These are phyloP conservation scores for Ilyonectria destructans DNA, from an alignment of 2,329 filamentous ascomycete species.

Conservation along the genomic window DNA sequence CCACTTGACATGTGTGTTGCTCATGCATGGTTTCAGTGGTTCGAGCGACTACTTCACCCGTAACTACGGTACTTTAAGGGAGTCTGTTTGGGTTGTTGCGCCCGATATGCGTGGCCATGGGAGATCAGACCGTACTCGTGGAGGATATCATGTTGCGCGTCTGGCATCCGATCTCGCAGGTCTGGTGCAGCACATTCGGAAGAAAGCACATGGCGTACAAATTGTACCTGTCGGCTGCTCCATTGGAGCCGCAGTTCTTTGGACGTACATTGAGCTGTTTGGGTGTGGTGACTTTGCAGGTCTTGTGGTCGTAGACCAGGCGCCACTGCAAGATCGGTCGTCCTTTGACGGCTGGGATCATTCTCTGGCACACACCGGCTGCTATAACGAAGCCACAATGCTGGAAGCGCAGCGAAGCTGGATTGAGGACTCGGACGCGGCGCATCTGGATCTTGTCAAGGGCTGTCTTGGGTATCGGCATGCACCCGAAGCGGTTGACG, in stretches of 20 bases:
- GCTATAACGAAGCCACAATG: slow-evolving; percentile 47
- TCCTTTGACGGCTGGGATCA: slow-evolving; percentile 44
- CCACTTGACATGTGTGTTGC: slow-evolving; percentile 41
- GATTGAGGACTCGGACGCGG: slow-evolving; percentile 43
- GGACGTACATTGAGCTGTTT: slow-evolving; percentile 49
- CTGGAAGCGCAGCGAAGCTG: slow-evolving; percentile 45
- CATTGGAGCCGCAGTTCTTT: slow-evolving; percentile 49
- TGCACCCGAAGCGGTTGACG: slow-evolving; percentile 41
- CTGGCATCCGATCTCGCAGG: slow-evolving; percentile 44
- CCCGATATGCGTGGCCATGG: slow-evolving; percentile 51
- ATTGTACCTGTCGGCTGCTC: slow-evolving; percentile 49
- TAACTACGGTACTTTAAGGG: slow-evolving; percentile 40
- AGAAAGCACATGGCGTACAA: slow-evolving; percentile 33
- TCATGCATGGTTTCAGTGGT: slow-evolving; percentile 51
- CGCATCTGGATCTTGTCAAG: slow-evolving; percentile 45
- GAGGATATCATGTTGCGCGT: slow-evolving; percentile 49
- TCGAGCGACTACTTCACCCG: slow-evolving; percentile 49
- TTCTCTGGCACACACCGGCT: slow-evolving; percentile 45
- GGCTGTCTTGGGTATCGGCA: slow-evolving; percentile 47
- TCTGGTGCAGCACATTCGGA: slow-evolving; percentile 42
- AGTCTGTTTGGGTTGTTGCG: slow-evolving; percentile 45
- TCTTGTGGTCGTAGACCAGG: slow-evolving; percentile 50
- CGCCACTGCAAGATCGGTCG: slow-evolving; percentile 48
- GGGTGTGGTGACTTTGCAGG: slow-evolving; percentile 46
- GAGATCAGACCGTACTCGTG: slow-evolving; percentile 40